Base-by-base conservation (phyloP, 495 filamentous ascomycete species). In the Peziza echinospora region DNA sequence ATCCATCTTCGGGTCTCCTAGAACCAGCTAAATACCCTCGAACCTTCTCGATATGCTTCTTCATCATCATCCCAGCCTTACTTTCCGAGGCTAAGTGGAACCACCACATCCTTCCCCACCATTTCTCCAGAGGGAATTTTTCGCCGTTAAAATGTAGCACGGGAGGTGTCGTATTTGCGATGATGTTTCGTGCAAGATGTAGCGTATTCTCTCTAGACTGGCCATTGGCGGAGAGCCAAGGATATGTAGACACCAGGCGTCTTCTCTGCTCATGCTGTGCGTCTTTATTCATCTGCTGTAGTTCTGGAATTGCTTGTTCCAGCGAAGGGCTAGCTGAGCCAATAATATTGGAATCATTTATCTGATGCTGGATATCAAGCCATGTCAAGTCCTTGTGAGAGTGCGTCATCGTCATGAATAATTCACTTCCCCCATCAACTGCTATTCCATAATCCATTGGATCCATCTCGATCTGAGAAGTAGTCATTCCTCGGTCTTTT, bases 371-470 rank as follows among this genome's bases (percentile, higher is more conserved):
- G 8, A 8, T n/a, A 8, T 34, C 26, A 8, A 8, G 26, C 41
- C 41, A 21, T 23, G n/a, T 23, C 41, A 52, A n/a, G 23, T 52
- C 48, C 5, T 24, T 26, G 21, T 51, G 42, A 8, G 48, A 51
- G 19, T 52, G 41, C 0, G 48, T 47, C 50, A 52, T 52, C 9
- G 50, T 52, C 41, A 52, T 49, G 24, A 52, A 52, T 26, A 52
- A 26, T 11, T 24, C 26, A n/a, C 24, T 21, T 26, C 26, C 49
- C 21, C 51, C 52, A 46, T 52, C 50, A 8, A 52, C 26, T 9
- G 26, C 41, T 10, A 52, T 44, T 6, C 48, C 22, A 23, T 26
- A 10, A 2, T 16, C 1, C 1, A 11, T 37, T 17, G 19, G 13
- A 37, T 37, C n/a, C 19, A 37, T 37, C 30, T 13, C 3, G 30